Evolutionary conservation across 768 basidiomycete species (phyloP).

Genomic region (Solioccasus polychromus): DNA sequence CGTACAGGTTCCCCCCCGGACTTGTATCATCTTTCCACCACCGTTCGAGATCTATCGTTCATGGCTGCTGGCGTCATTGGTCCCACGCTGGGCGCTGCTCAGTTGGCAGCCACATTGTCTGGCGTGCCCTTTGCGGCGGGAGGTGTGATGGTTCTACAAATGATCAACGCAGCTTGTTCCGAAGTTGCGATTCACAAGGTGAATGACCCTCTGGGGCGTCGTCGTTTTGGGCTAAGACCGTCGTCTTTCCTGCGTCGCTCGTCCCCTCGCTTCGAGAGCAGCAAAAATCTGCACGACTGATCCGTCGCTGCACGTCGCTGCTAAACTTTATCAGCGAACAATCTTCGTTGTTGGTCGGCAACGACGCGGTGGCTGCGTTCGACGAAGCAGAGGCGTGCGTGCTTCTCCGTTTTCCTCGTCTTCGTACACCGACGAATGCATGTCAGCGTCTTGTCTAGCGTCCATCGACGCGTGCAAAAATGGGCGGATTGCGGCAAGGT

Average conservation of each 20-base stretch:
- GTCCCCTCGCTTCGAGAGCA: conserved; percentile 15
- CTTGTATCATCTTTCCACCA: neutral
- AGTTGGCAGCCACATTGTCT: conserved; percentile 41
- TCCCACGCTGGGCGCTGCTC: conserved; percentile 30
- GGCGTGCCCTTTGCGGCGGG: conserved; percentile 47
- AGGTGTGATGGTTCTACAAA: conserved; percentile 40
- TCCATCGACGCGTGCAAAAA: conserved; percentile 37
- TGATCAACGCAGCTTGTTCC: conserved; percentile 45
- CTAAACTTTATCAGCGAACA: conserved; percentile 41
- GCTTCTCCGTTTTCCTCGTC: neutral
- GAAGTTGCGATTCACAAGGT: conserved; percentile 52
- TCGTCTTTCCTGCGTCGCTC: neutral
- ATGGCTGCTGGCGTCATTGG: conserved; percentile 20
- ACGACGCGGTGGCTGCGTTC: conserved; percentile 36
- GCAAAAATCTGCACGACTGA: conserved; percentile 43
- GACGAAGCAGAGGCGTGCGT: conserved; percentile 47
- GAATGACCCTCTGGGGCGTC: conserved; percentile 1
- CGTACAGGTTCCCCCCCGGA: too few relatives aligned
- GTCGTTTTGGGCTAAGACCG: conserved; percentile 1
- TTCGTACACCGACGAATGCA: neutral
- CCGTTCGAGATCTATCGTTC: neutral
- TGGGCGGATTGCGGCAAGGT: conserved; percentile 41
- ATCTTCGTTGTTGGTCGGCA: conserved; percentile 36
- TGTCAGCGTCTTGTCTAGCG: conserved; percentile 40
- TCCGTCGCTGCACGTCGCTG: conserved; percentile 40